These are phyloP conservation scores for Arabidopsis suecica DNA, from an alignment of 345 rosid genomes.

Conservation along the genomic window DNA sequence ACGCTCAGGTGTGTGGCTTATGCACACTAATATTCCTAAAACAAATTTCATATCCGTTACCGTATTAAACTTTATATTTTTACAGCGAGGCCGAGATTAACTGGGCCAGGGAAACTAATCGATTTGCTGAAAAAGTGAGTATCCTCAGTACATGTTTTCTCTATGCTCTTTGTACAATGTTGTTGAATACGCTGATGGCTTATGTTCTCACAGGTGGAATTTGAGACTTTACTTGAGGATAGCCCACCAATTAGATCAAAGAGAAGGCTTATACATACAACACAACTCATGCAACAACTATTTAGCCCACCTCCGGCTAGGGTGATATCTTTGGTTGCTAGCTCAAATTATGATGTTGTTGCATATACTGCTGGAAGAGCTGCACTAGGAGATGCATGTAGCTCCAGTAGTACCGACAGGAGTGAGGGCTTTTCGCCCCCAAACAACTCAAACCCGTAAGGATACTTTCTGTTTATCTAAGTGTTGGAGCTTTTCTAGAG, in stretches of 20 bases:
- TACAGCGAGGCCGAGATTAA: slow-evolving; percentile 73
- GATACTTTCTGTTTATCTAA: neutral
- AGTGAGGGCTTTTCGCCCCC: slow-evolving; percentile 43
- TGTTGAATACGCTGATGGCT: slow-evolving; percentile 27
- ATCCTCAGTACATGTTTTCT: slow-evolving; percentile 29
- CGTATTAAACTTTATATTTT: slow-evolving; percentile 4
- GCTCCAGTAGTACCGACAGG: slow-evolving; percentile 44
- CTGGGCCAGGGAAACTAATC: slow-evolving; percentile 70
- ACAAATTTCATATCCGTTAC: neutral
- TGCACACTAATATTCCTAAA: slow-evolving; percentile 13
- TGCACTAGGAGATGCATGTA: slow-evolving; percentile 79
- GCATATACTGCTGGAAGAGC: slow-evolving; percentile 58
- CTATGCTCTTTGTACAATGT: slow-evolving; percentile 16
- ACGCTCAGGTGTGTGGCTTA: slow-evolving; percentile 62
- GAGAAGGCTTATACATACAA: slow-evolving; percentile 78
- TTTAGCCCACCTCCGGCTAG: slow-evolving; percentile 60
- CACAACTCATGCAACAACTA: slow-evolving; percentile 83
- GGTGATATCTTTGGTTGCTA: slow-evolving; percentile 55
- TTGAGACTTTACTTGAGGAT: slow-evolving; percentile 62
- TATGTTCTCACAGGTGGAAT: slow-evolving; percentile 62
- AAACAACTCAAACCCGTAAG: slow-evolving; percentile 63
- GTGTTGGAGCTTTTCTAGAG: neutral
- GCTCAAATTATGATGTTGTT: slow-evolving; percentile 58
- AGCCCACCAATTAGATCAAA: slow-evolving; percentile 57
- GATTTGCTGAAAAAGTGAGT: slow-evolving; percentile 75